Evolutionary conservation across 2,329 filamentous ascomycete genomes (phyloP), one percentile per base, ranked within the genome.

Genomic region (Talaromyces sp.): DNA sequence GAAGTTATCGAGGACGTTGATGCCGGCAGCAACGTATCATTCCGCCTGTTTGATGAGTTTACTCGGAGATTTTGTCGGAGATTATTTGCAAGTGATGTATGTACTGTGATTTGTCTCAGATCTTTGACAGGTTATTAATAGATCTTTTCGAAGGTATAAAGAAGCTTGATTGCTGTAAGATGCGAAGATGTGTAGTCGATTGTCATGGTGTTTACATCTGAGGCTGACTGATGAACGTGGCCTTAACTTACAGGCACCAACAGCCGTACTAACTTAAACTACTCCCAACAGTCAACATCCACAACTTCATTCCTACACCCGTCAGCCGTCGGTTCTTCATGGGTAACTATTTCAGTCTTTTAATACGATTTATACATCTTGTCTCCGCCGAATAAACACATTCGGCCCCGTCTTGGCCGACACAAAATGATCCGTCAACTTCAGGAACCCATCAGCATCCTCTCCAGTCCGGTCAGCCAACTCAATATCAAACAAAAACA

Each of bases 401-500:
- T 73, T 73, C 6, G 72, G 72, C 3, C 72, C 72, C 36, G 69
- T 62, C 63, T 74, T 74, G 3, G 69, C 64, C 56, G 68, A 70
- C 40, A 71, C 72, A 56, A 74, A 74, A 62, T 74, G 72, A 60
- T 74, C 72, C 13, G 72, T 66, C 62, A 74, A 48, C 2, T 68
- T 69, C 56, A 73, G 62, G 61, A 74, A 72, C 1, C 72, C 72
- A 3, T 61, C 60, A 10, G 62, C 66, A 56, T 73, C 72, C 45
- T 74, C 72, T 2, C 72, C 72, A 9, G 61, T 57, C 4, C 65
- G 64, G 57, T 74, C 70, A 0, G 68, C 71, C 57, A 71, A 54
- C 36, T 68, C 66, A 60, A 76, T 68, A 57, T 76, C 74, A 65
- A 74, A 75, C 19, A 71, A 63, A 63, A 72, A 76, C 35, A 75